phyloP scores from a whole-genome alignment of 2,329 filamentous ascomycete species.

The Plenodomus lindquistii region DNA sequence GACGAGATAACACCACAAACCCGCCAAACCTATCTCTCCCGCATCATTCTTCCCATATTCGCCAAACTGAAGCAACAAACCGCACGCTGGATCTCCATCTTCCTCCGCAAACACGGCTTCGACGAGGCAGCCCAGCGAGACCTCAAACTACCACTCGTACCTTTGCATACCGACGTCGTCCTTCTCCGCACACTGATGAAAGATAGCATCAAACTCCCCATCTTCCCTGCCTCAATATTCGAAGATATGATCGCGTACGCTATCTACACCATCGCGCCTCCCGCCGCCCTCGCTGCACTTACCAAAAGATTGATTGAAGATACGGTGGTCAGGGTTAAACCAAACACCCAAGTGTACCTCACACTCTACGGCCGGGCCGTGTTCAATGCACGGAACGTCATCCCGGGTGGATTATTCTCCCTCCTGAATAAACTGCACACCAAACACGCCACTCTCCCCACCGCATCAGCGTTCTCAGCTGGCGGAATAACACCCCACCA shows the following conservation, averaged over 20 bases:
- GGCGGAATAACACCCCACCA: constrained; percentile 11
- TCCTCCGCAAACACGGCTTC: constrained; percentile 27
- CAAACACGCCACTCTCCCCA: no score
- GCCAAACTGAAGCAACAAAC: constrained; percentile 19
- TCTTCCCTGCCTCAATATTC: constrained; percentile 23
- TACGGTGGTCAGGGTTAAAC: constrained; percentile 1
- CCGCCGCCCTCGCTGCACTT: constrained; percentile 18
- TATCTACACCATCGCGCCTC: constrained; percentile 26
- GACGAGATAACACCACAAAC: neutral
- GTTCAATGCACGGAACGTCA: neutral
- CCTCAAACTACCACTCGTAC: constrained; percentile 14
- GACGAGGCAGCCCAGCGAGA: constrained; percentile 3
- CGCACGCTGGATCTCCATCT: constrained; percentile 23
- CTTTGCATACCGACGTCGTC: constrained; percentile 7
- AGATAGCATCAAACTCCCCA: neutral
- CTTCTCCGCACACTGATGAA: constrained; percentile 6
- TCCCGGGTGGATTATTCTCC: no score
- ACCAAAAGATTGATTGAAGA: constrained; percentile 20
- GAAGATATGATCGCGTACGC: constrained; percentile 27
- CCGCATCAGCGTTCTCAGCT: no score
- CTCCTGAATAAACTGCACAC: no score
- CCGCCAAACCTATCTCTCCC: constrained; percentile 10
- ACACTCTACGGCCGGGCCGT: constrained; percentile 18
- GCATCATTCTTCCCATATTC: constrained; percentile 27
- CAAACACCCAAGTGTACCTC: constrained; percentile 28